Conservation (phyloP, 495 filamentous ascomycete genomes). For the Hypoxylon perforatum region DNA sequence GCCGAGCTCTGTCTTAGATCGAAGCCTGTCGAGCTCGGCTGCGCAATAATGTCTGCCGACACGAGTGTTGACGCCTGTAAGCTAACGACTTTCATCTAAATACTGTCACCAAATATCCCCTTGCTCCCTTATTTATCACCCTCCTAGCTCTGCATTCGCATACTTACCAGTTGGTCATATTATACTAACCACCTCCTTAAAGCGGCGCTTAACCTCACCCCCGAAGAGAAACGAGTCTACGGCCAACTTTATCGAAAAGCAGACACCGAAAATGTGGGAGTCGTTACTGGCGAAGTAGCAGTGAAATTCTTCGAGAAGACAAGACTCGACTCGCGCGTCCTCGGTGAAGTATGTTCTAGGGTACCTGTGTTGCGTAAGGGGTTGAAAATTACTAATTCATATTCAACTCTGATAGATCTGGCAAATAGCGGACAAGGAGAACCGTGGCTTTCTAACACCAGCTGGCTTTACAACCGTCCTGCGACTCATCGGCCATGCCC, state of each 20-base stretch:
- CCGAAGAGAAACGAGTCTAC: conserved; percentile 93
- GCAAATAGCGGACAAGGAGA: conserved; percentile 98
- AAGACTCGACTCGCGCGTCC: conserved; percentile 79
- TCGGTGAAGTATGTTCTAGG: conserved; percentile 79
- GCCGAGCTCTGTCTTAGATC: conserved; percentile 41
- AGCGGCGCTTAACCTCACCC: conserved; percentile 84
- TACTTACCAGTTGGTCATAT: not conserved
- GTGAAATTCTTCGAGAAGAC: conserved; percentile 99
- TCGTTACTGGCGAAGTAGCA: conserved; percentile 94
- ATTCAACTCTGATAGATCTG: conserved; percentile 75
- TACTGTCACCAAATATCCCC: not conserved
- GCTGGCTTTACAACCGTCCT: conserved; percentile 91
- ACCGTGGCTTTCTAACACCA: conserved; percentile 90
- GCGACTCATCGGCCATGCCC: conserved; percentile 93
- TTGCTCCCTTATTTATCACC: conserved; percentile 4
- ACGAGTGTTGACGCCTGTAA: conserved; percentile 47
- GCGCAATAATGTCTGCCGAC: conserved; percentile 49
- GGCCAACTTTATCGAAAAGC: conserved; percentile 90
- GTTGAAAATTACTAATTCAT: conserved; percentile 27
- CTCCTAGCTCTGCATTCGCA: not conserved
- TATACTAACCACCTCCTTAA: conserved; percentile 19
- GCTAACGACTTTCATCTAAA: conserved; percentile 21
- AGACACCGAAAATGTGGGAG: conserved; percentile 88
- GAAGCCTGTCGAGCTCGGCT: conserved; percentile 41
- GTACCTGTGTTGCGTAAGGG: not conserved